Percentiles rank a stretch among this genome's conserved stretches.
Conservation (phyloP, 257 asterid species). For the Cinchona pubescens region DNA sequence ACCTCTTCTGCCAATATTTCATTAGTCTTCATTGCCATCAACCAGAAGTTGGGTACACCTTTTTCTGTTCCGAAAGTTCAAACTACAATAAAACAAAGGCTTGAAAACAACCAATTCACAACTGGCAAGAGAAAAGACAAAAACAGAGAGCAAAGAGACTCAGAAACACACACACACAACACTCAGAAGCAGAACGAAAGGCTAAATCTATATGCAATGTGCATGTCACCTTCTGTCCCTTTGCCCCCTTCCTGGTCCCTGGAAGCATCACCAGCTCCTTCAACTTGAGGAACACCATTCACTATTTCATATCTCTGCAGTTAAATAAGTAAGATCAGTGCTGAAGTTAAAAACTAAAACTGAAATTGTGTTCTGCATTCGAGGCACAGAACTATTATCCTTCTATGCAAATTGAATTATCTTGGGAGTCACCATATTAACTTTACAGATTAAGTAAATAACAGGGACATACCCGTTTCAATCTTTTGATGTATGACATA, state of each 20-base stretch:
- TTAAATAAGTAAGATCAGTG: constrained; percentile 5
- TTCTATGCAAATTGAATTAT: not conserved
- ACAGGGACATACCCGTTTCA: not conserved
- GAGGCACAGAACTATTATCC: not conserved
- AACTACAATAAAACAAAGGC: constrained; percentile 11
- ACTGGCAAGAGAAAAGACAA: not conserved
- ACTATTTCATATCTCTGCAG: constrained; percentile 74
- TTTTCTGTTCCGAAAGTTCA: constrained; percentile 42
- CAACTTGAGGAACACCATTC: constrained; percentile 66
- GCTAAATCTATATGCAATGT: not conserved
- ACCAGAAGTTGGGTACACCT: constrained; percentile 81
- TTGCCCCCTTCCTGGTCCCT: constrained; percentile 38
- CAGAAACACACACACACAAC: not conserved
- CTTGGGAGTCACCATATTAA: not conserved
- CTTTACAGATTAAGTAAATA: not conserved
- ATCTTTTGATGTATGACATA: not conserved
- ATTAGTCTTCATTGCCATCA: constrained; percentile 63
- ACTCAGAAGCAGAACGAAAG: not conserved
- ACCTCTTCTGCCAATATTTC: constrained; percentile 73
- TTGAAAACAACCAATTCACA: not conserved
- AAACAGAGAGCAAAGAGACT: not conserved
- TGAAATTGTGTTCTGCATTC: not conserved
- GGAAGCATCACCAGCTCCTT: constrained; percentile 46
- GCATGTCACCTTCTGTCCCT: constrained; percentile 42
- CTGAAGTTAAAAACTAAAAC: not conserved